Conservation (phyloP, 2,329 filamentous ascomycete genomes). For the Colletotrichum sp. region DNA sequence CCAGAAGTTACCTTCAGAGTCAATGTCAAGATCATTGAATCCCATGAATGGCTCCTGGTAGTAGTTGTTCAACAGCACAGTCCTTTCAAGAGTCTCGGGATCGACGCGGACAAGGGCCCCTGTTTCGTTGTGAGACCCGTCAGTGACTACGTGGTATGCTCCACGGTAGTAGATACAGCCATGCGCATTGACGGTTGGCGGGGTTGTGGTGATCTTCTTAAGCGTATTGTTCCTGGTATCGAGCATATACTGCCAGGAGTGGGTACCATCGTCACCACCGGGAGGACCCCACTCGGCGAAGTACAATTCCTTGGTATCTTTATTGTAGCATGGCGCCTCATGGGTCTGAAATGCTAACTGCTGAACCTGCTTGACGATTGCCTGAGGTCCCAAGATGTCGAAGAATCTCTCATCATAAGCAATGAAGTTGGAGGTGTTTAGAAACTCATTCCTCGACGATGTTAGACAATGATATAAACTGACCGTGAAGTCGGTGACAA, state of each 20-base stretch:
- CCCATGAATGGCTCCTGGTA: neutral
- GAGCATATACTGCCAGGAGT: neutral
- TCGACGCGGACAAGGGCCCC: neutral
- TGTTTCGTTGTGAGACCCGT: neutral
- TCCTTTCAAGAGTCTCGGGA: neutral
- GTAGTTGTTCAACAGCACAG: neutral
- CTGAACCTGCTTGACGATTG: neutral
- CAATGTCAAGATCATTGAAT: neutral
- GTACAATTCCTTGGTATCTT: neutral
- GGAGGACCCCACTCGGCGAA: constrained; percentile 6
- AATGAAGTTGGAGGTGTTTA: neutral
- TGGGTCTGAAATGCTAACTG: neutral
- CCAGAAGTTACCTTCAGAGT: neutral
- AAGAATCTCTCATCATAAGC: neutral
- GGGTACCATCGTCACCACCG: neutral
- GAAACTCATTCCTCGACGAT: neutral
- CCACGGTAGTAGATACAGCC: neutral
- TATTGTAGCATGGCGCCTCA: neutral
- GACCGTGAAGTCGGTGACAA: neutral
- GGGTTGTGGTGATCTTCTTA: neutral
- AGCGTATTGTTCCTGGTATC: neutral
- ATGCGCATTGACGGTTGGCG: neutral
- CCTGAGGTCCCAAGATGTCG: neutral
- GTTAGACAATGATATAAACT: accelerated
- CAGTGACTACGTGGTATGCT: neutral